These are phyloP conservation scores for Singerocomus rubriflavus DNA, from an alignment of 1,284 basidiomycete genomes.

Conservation along the genomic window DNA sequence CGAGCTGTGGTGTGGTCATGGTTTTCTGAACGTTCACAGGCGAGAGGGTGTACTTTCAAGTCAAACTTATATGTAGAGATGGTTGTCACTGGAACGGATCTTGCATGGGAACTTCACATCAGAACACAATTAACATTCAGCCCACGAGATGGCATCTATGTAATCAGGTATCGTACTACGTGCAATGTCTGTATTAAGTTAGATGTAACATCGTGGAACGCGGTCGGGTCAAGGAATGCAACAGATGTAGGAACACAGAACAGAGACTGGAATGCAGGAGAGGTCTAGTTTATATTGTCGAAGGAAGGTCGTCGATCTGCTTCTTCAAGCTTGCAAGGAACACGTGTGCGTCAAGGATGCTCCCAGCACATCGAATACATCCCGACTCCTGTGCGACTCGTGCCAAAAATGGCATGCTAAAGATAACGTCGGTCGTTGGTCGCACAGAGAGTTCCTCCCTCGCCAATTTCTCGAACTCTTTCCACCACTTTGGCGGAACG, in stretches of 20 bases:
- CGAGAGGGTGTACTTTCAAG: not conserved
- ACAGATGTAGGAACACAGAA: not conserved
- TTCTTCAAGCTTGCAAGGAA: slow-evolving; percentile 54
- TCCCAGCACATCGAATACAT: slow-evolving; percentile 59
- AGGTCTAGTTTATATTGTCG: slow-evolving; percentile 42
- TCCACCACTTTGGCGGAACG: slow-evolving; percentile 66
- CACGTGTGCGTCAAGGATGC: slow-evolving; percentile 56
- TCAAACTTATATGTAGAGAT: not conserved
- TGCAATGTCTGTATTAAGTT: not conserved
- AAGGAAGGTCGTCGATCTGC: slow-evolving; percentile 57
- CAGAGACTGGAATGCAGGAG: not conserved
- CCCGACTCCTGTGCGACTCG: slow-evolving; percentile 46
- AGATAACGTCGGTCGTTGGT: slow-evolving; percentile 59
- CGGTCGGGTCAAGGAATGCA: not conserved
- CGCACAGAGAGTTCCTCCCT: slow-evolving; percentile 51
- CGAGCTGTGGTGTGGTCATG: slow-evolving; percentile 71
- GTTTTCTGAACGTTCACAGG: slow-evolving; percentile 7
- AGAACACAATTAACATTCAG: not conserved
- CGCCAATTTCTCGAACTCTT: slow-evolving; percentile 52
- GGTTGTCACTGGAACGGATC: slow-evolving; percentile 11
- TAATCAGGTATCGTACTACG: slow-evolving; percentile 8
- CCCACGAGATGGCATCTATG: not conserved
- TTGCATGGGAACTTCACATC: not conserved
- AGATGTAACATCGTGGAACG: not conserved
- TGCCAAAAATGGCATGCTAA: slow-evolving; percentile 57